These are phyloP conservation scores for Hippophae gyantsensis DNA, from an alignment of 306 rosid species.

Conservation along the genomic window DNA sequence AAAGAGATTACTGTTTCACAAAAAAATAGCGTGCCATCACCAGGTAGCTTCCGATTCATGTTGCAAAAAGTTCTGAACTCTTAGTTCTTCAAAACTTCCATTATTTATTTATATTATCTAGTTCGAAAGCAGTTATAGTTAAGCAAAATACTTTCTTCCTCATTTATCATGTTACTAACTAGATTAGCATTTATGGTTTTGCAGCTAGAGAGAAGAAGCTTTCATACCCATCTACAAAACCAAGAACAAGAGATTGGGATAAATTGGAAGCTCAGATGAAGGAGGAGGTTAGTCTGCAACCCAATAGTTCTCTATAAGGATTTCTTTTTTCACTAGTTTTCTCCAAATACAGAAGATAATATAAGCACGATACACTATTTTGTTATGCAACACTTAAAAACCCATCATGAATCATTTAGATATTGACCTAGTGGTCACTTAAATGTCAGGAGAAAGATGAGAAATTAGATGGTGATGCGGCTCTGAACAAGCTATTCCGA, in stretches of 20 bases:
- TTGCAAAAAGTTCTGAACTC: too few relatives aligned
- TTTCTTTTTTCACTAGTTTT: too few relatives aligned
- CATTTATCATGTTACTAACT: too few relatives aligned
- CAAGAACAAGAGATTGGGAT: slow-evolving; percentile 10
- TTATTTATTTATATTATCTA: too few relatives aligned
- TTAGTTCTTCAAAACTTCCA: too few relatives aligned
- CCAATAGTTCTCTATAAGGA: background rate
- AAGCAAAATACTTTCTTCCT: too few relatives aligned
- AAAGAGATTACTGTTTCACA: background rate
- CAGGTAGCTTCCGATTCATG: background rate
- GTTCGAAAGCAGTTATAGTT: too few relatives aligned
- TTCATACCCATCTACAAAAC: slow-evolving; percentile 6
- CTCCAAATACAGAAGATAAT: background rate
- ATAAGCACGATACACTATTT: too few relatives aligned
- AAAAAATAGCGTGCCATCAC: slow-evolving; percentile 1
- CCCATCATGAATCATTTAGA: too few relatives aligned
- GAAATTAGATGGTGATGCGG: slow-evolving; percentile 55
- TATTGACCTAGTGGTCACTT: too few relatives aligned
- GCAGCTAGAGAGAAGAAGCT: slow-evolving; percentile 5
- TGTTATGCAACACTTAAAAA: too few relatives aligned
- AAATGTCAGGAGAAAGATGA: slow-evolving; percentile 12
- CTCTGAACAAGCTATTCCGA: slow-evolving; percentile 43
- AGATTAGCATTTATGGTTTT: background rate
- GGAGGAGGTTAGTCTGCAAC: slow-evolving; percentile 9
- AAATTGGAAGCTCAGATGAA: slow-evolving; percentile 12